Evolutionary conservation across 2,329 filamentous ascomycete genomes (phyloP).

Genomic region (Colletotrichum liriopes): DNA sequence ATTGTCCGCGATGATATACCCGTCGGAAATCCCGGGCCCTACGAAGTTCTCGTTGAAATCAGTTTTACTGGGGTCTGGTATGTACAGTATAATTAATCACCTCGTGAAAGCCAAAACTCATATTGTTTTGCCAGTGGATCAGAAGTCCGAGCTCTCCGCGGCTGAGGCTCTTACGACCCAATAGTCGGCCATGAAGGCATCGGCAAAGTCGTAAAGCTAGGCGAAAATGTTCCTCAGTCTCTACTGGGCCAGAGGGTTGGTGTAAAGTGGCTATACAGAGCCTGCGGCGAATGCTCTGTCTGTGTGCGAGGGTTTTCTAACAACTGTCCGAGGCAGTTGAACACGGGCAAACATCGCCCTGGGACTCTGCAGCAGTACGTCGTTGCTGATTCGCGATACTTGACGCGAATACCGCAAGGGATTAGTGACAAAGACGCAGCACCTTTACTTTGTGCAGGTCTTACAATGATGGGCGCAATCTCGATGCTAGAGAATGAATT

Average conservation of each 20-base stretch:
- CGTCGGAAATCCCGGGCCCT: conserved; percentile 24
- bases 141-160: conserved; percentile 49
- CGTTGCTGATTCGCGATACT: conserved; percentile 49
- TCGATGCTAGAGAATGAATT: conserved; percentile 39
- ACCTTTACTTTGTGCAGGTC: conserved; percentile 51
- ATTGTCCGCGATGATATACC: conserved; percentile 19
- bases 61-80: conserved; percentile 27
- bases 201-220: conserved; percentile 50
- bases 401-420: conserved; percentile 48
- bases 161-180: conserved; percentile 48
- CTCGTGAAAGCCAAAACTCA: too few species aligned
- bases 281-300: conserved; percentile 55
- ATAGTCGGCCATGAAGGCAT: conserved; percentile 53
- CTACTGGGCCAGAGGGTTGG: conserved; percentile 57
- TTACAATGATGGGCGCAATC: conserved; percentile 52
- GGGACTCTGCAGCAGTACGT: conserved; percentile 53
- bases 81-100: not conserved
- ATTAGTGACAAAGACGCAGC: conserved; percentile 46
- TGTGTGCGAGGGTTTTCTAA: conserved; percentile 55
- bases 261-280: conserved; percentile 62
- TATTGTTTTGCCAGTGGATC: conserved; percentile 47
- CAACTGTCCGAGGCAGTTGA: conserved; percentile 58
- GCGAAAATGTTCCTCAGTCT: conserved; percentile 46
- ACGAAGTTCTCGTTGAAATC: conserved; percentile 29
- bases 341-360: conserved; percentile 56